These are phyloP conservation scores for Trypanosoma melophagium DNA, from an alignment of 208 protist species.

Conservation along the genomic window DNA sequence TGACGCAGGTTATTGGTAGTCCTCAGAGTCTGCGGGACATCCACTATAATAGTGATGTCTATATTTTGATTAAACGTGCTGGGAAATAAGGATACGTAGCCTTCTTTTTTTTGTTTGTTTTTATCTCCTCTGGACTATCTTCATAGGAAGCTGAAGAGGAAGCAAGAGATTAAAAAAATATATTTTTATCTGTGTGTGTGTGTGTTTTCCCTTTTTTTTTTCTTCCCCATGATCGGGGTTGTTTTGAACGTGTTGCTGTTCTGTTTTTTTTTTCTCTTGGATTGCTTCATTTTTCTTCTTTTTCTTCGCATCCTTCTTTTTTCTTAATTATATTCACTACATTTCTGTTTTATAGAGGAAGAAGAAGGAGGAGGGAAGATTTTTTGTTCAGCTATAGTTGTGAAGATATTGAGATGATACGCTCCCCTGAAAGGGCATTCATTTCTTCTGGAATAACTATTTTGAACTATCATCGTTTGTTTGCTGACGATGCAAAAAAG, in stretches of 20 bases:
- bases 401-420: conserved; percentile 10
- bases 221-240: too few species aligned
- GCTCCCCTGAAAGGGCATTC: neutral
- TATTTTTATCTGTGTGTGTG: too few species aligned
- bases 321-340: conserved; percentile 7
- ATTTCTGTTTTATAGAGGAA: conserved; percentile 1
- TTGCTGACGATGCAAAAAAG: conserved; percentile 6
- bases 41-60: conserved; percentile 90
- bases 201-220: too few species aligned
- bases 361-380: neutral
- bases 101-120: conserved; percentile 23
- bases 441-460: conserved; percentile 1
- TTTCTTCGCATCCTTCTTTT: conserved; percentile 14
- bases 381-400: neutral
- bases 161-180: too few species aligned
- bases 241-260: too few species aligned
- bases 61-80: conserved; percentile 81
- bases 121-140: neutral
- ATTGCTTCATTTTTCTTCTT: too few species aligned
- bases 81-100: conserved; percentile 43
- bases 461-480: conserved; percentile 7
- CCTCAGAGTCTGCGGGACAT: conserved; percentile 84
- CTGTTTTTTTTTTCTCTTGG: too few species aligned
- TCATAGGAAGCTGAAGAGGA: neutral
- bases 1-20: conserved; percentile 94